Evolutionary conservation across 2,329 filamentous ascomycete genomes (phyloP).

Genomic region (Scolecobasidium constrictum): DNA sequence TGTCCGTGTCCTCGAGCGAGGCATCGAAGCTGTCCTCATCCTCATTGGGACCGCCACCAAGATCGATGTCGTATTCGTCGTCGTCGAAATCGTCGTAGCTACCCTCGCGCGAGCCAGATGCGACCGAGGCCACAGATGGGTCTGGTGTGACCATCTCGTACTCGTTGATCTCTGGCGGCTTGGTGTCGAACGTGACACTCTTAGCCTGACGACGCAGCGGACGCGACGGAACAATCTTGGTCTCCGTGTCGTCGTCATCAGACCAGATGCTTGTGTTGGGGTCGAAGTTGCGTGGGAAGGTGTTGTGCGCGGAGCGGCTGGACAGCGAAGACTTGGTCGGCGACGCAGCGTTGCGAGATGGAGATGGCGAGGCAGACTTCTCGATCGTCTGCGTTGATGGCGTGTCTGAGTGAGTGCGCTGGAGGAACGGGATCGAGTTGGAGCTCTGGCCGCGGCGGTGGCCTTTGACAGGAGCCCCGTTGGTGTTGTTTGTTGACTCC

Average conservation of each 20-base stretch:
- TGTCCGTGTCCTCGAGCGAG: conserved; percentile 88
- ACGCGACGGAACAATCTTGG: conserved; percentile 44
- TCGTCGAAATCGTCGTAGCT: conserved; percentile 64
- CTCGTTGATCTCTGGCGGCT: conserved; percentile 89
- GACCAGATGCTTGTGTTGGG: conserved; percentile 58
- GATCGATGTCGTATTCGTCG: conserved; percentile 4
- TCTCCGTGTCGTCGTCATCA: conserved; percentile 11
- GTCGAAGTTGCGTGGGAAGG: conserved; percentile 54
- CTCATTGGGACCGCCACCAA: conserved; percentile 35
- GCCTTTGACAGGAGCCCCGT: conserved; percentile 10
- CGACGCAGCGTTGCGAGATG: conserved; percentile 44
- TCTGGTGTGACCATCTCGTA: conserved; percentile 98
- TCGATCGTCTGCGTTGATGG: conserved; percentile 12
- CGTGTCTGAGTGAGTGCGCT: conserved; percentile 35
- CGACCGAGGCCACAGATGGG: conserved; percentile 65
- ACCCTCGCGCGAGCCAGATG: conserved; percentile 80
- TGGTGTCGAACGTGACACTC: conserved; percentile 93
- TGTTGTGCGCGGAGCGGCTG: conserved; percentile 44
- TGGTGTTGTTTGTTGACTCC: conserved; percentile 26
- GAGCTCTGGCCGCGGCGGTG: conserved; percentile 45
- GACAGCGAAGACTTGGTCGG: conserved; percentile 87
- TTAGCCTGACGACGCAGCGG: conserved; percentile 77
- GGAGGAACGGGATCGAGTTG: conserved; percentile 47
- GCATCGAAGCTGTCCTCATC: conserved; percentile 86
- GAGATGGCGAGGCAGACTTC: conserved; percentile 25